phyloP scores from a whole-genome alignment of 2,329 filamentous ascomycete species.

The Cryphonectria naterciae region DNA sequence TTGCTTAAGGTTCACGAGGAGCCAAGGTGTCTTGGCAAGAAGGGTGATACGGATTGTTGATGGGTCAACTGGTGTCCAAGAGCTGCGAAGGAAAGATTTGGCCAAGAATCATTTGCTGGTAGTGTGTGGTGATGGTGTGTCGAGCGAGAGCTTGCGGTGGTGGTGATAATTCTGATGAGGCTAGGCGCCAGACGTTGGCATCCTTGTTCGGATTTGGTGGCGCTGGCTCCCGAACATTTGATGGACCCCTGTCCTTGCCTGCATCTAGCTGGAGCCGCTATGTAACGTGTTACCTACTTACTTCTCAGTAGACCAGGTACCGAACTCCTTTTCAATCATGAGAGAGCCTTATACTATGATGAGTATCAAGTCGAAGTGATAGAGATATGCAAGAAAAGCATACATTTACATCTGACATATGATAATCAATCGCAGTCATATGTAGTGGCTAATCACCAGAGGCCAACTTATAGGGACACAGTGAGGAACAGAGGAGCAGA shows the following conservation, averaged over 20 bases:
- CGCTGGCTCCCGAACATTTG: background rate
- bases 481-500: no score
- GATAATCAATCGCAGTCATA: no score
- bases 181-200: background rate
- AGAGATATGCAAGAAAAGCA: no score
- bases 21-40: background rate
- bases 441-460: background rate
- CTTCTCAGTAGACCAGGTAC: background rate
- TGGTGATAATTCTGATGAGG: background rate
- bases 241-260: background rate
- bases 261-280: background rate
- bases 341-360: background rate
- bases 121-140: background rate
- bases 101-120: background rate
- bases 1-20: background rate
- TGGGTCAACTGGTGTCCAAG: background rate
- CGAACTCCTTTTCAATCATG: background rate
- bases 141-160: background rate
- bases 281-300: background rate
- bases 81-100: background rate
- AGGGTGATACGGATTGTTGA: background rate
- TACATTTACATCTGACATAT: background rate
- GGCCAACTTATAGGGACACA: background rate
- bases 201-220: background rate
- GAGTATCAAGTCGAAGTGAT: background rate